Evolutionary conservation across 2,329 filamentous ascomycete species (phyloP), one percentile per base, ranked within the genome.

Genomic region (Fusarium coicis): DNA sequence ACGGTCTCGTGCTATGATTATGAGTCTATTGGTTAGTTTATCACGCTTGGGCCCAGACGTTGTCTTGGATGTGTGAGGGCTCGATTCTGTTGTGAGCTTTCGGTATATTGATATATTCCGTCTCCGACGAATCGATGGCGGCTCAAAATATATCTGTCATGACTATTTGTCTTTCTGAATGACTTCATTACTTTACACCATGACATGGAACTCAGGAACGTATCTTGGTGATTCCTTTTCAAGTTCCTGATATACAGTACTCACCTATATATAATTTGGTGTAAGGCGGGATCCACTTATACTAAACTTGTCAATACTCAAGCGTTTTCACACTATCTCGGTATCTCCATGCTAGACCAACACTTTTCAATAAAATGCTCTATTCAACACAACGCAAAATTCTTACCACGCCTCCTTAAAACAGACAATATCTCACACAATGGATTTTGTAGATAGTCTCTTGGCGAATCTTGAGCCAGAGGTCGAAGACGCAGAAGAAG

Each of bases 401-500:
- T 21, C 21, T 19, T 30, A 37, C 19, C 36, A 37, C n/a, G 12
- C 34, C 21, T 46, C 18, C 32, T 34, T 23, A 30, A 9, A 23
- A 37, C 21, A 36, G 16, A 36, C 21, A 50, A 23, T 8, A 50
- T 10, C 50, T n/a, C 11, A 23, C 8, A 28, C 8, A 32, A 77
- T 75, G 70, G 74, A 69, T 30, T 61, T 72, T 18, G 56, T 78
- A 6, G 32, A 61, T 28, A 55, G 62, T 23, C 73, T 85, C 28
- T 64, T 79, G 30, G 68, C 77, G 34, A 77, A 75, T 10, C 80
- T 87, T 7, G 85, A 83, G 36, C 78, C 81, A 10, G 85, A 87
- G 72, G 80, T 88, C 55, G 79, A 84, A 30, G 86, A 88, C 69
- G 79, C 84, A 4, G 86, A 88, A 71, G 86, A 88, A 83, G 86